A percentile compares a stretch with the other conserved stretches of the same genome.
Conservation (phyloP, 768 basidiomycete species). For the Dentipellis sp. region DNA sequence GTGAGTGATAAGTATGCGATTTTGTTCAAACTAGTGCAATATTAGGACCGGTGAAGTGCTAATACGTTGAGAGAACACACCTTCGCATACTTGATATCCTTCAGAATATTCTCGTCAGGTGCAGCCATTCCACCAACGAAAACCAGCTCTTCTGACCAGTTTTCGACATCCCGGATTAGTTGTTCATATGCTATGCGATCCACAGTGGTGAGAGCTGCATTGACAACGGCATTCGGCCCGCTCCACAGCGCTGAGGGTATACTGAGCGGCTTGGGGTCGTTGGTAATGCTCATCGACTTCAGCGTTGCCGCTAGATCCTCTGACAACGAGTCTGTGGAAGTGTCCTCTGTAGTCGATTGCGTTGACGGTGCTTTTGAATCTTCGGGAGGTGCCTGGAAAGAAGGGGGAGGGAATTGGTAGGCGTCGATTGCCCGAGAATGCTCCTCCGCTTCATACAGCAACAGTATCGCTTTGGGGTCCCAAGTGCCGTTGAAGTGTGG, state of each 20-base stretch:
- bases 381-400: conserved; percentile 12
- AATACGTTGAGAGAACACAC: conserved; percentile 23
- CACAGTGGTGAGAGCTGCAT: conserved; percentile 37
- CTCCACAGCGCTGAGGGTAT: conserved; percentile 30
- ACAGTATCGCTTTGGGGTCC: conserved; percentile 62
- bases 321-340: conserved; percentile 16
- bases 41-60: background rate
- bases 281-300: conserved; percentile 26
- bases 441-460: conserved; percentile 44
- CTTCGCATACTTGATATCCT: conserved; percentile 43
- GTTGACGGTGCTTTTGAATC: background rate
- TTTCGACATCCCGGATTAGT: conserved; percentile 21
- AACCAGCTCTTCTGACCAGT: conserved; percentile 10
- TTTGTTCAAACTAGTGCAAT: conserved; percentile 42
- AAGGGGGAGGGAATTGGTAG: conserved; percentile 64
- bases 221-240: conserved; percentile 29
- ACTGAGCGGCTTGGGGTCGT: conserved; percentile 27
- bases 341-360: background rate
- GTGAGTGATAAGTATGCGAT: conserved; percentile 53
- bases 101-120: conserved; percentile 46
- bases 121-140: conserved; percentile 43
- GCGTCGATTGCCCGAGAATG: conserved; percentile 47
- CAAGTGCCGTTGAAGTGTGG: conserved; percentile 62
- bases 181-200: conserved; percentile 38
- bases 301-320: conserved; percentile 35